Evolutionary conservation across 2,329 filamentous ascomycete genomes (phyloP).

Genomic region (Sporothrix euskadiensis): DNA sequence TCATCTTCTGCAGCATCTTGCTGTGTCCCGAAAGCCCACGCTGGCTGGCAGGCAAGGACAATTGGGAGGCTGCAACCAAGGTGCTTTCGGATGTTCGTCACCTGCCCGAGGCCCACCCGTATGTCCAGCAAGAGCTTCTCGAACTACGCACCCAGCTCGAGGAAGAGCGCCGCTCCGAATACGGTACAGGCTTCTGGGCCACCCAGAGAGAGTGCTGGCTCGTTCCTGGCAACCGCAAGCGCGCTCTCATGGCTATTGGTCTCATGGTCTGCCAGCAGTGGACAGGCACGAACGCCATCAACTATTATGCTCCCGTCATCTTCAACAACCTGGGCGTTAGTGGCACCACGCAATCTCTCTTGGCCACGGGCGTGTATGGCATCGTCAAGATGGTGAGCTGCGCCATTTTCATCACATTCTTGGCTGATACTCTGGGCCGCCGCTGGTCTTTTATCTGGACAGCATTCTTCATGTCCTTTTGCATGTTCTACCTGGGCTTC

Average conservation of each 20-base stretch:
- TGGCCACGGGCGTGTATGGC: constrained; percentile 64
- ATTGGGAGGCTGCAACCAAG: constrained; percentile 50
- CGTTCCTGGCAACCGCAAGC: constrained; percentile 48
- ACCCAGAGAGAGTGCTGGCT: constrained; percentile 38
- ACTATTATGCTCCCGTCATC: constrained; percentile 40
- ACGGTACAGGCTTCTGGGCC: constrained; percentile 35
- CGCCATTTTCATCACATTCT: constrained; percentile 58
- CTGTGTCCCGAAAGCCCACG: constrained; percentile 62
- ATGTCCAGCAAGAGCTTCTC: constrained; percentile 41
- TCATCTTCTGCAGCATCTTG: constrained; percentile 56
- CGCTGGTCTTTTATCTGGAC: constrained; percentile 60
- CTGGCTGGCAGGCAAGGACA: constrained; percentile 59
- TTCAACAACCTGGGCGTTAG: constrained; percentile 41
- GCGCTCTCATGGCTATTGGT: constrained; percentile 50
- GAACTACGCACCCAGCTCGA: constrained; percentile 39
- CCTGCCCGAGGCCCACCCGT: constrained; percentile 42
- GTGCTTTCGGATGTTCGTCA: constrained; percentile 42
- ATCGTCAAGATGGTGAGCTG: constrained; percentile 61
- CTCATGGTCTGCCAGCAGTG: constrained; percentile 57
- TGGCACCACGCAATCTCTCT: constrained; percentile 54
- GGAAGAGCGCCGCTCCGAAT: constrained; percentile 36
- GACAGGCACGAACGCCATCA: constrained; percentile 44
- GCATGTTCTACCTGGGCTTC: constrained; percentile 63
- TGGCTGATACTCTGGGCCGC: constrained; percentile 59
- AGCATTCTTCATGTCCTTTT: constrained; percentile 36